These are phyloP conservation scores for Punctularia strigosozonata DNA, from an alignment of 768 basidiomycete genomes.

Conservation along the genomic window DNA sequence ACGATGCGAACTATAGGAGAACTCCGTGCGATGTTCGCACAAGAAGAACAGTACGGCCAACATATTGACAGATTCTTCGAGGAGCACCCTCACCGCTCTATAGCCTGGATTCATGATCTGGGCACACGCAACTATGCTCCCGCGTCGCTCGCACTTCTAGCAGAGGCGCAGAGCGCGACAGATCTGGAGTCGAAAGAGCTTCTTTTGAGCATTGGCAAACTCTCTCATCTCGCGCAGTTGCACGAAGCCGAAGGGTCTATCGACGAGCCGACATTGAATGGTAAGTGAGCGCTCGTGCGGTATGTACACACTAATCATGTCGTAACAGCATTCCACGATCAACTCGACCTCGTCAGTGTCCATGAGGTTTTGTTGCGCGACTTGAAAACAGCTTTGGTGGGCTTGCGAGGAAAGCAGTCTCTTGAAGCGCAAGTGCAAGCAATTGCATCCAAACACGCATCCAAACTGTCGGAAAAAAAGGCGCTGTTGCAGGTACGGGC, in stretches of 20 bases:
- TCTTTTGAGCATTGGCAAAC: conserved; percentile 84
- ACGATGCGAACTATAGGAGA: conserved; percentile 63
- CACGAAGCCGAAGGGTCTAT: conserved; percentile 32
- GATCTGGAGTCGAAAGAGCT: conserved; percentile 75
- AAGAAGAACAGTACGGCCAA: conserved; percentile 46
- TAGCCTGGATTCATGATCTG: conserved; percentile 87
- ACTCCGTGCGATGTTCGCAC: conserved; percentile 69
- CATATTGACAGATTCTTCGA: conserved; percentile 70
- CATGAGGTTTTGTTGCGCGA: conserved; percentile 59
- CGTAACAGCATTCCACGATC: conserved; percentile 66
- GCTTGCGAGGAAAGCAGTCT: conserved; percentile 44
- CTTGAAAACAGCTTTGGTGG: conserved; percentile 36
- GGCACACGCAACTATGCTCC: conserved; percentile 51
- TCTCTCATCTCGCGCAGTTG: conserved; percentile 59
- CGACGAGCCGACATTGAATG: conserved; percentile 45
- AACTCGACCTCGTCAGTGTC: conserved; percentile 78
- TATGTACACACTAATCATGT: neutral
- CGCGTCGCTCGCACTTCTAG: conserved; percentile 52
- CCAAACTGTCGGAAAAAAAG: conserved; percentile 27
- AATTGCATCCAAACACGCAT: conserved; percentile 44
- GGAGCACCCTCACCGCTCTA: conserved; percentile 38
- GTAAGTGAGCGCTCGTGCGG: conserved; percentile 22
- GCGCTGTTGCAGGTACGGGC: conserved; percentile 41
- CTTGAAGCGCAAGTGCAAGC: conserved; percentile 59
- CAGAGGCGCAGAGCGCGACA: conserved; percentile 43